Evolutionary conservation across 192 early-diverging fungal genomes (phyloP).

Genomic region (Powellomyces hirtus): DNA sequence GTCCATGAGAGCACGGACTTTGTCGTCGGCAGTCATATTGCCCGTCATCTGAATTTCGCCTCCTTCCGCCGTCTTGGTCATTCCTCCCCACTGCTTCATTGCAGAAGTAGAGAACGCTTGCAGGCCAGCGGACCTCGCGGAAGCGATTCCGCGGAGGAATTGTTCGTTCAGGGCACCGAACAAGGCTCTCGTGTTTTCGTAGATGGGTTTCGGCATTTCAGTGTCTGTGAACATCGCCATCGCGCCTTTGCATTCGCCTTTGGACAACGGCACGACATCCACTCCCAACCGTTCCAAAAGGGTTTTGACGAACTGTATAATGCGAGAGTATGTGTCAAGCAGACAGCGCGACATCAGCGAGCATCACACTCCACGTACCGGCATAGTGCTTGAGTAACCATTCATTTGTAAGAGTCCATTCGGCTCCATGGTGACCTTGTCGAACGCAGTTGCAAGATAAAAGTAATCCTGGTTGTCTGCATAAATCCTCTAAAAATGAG

Average conservation of each 20-base stretch:
- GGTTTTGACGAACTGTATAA: constrained; percentile 62
- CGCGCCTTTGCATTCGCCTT: constrained; percentile 64
- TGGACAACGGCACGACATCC: constrained; percentile 46
- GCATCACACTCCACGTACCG: too few species aligned
- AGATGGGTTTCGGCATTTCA: constrained; percentile 48
- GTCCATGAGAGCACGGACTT: constrained; percentile 51
- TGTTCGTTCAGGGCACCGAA: constrained; percentile 55
- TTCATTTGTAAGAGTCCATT: too few species aligned
- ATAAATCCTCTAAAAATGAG: too few species aligned
- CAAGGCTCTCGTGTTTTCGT: constrained; percentile 55
- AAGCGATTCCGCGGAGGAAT: constrained; percentile 52
- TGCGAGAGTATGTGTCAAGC: too few species aligned
- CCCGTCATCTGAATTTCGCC: background rate
- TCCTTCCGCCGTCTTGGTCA: background rate
- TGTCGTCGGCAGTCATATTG: background rate
- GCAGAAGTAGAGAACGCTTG: background rate
- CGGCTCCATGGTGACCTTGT: too few species aligned
- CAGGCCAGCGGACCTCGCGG: constrained; percentile 19
- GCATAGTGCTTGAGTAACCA: too few species aligned
- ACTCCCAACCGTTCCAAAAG: constrained; percentile 59
- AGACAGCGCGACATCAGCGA: too few species aligned
- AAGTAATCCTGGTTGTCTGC: too few species aligned
- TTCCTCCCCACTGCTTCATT: background rate
- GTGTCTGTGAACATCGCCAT: constrained; percentile 50
- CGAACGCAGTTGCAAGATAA: too few species aligned